Evolutionary conservation across 1,139 yeast genomes (phyloP).

Genomic region (Hyphopichia pseudoburtonii): DNA sequence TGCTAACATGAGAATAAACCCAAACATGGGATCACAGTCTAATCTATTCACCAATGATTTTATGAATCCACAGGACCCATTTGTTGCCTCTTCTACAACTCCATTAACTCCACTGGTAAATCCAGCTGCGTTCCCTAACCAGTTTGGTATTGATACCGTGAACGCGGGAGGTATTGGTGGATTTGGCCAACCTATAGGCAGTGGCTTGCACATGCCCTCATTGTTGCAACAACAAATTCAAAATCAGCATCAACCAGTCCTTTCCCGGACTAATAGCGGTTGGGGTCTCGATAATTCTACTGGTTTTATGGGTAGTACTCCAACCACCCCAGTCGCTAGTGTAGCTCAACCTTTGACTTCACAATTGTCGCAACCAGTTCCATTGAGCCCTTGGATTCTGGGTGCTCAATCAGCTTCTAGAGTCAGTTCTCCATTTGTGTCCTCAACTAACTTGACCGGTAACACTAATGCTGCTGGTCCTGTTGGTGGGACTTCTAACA

Average conservation of each 20-base stretch:
- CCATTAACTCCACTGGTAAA: constrained; percentile 13
- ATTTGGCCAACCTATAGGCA: constrained; percentile 13
- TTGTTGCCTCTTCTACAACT: constrained; percentile 14
- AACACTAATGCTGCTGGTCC: constrained; percentile 5
- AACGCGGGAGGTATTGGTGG: constrained; percentile 13
- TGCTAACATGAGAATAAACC: constrained; percentile 22
- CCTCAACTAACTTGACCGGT: constrained; percentile 13
- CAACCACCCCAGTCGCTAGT: constrained; percentile 32
- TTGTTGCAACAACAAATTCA: constrained; percentile 35
- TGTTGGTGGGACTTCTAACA: no score
- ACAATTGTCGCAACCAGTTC: constrained; percentile 34
- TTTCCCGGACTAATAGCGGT: constrained; percentile 37
- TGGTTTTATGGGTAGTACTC: constrained; percentile 20
- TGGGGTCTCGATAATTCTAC: constrained; percentile 39
- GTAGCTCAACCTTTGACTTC: constrained; percentile 22
- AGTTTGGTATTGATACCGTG: constrained; percentile 29
- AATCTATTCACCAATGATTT: constrained; percentile 29
- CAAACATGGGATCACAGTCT: constrained; percentile 18
- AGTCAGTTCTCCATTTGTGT: constrained; percentile 43
- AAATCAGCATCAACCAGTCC: constrained; percentile 29
- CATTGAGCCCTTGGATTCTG: constrained; percentile 45
- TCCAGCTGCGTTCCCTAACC: constrained; percentile 12
- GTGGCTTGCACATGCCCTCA: constrained; percentile 24
- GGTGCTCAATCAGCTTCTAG: constrained; percentile 36
- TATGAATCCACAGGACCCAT: constrained; percentile 22